Evolutionary conservation across 1,284 basidiomycete genomes (phyloP), one percentile per base, ranked within the genome.

Genomic region (Tilletia walkeri): DNA sequence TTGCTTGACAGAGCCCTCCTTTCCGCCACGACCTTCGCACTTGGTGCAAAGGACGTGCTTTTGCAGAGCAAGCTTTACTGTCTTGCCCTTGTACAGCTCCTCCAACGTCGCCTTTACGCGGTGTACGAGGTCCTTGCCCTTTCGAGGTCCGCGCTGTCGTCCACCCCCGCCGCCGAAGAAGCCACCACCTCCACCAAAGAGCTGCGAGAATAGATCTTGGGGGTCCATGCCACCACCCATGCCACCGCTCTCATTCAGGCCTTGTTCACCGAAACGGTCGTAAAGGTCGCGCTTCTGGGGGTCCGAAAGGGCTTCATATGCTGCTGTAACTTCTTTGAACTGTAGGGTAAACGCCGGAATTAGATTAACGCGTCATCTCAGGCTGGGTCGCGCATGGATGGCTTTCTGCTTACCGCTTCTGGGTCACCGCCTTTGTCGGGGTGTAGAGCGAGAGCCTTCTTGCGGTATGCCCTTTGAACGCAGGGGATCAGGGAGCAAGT

Each of bases 1-100:
- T 65, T 87, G 84, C 84, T 90, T 89, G 72, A 97, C 94, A 41
- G 95, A 91, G 70, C 95, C 95, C 56, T 96, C 94, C 86, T 99
- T 99, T 75, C 96, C 96, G 70, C 96, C 96, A 83, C 92, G 94
- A 76, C 96, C 96, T 77, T 91, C 91, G 86, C 96, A 99, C 82
- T 94, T 93, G 72, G 86, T 85, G 86, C 96, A 99, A 79, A 99
- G 91, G 75, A 95, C 89, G 82, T 96, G 96, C 80, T 96, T 93
- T 67, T 95, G 97, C 54, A 99, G 88, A 45, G 96, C 93, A 69
- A 99, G 91, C 86, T 99, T 99, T 69, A 95, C 94, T 4, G 94
- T 93, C 87, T 99, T 99, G 86, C 96, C 95, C 85, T 92, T 93
- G 89, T 97, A 99, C 9, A 99, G 89, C 85, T 99, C 96, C 86